Base-by-base conservation (phyloP, 129 eudicot genomes). In the Scalesia atractyloides region DNA sequence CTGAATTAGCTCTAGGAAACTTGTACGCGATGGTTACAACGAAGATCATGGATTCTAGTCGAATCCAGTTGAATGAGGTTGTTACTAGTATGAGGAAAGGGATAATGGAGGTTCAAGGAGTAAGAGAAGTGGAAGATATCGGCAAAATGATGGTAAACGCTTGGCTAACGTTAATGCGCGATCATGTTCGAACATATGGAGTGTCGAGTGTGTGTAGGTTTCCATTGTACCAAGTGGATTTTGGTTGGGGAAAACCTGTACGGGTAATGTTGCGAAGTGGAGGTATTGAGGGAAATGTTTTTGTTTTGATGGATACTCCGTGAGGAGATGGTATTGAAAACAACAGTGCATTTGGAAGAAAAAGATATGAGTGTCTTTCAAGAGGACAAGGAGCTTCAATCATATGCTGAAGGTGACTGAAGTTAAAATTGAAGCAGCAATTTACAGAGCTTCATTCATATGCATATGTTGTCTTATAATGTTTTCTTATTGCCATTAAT, bases 311-410 rank as follows among this genome's bases (percentile, higher is more conserved):
- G 64, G 74, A 69, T 52, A 3, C 64, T 52, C 50, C 63, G 14
- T 5, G 7, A 1, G 63, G 50, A 52, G 74, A 69, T 69, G 74
- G 74, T 69, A 69, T 52, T 52, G 64, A 69, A 69, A 69, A 64
- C 62, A 34, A 69, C 30, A 5, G 74, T 51, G 50, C 18, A 16
- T 0, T 52, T 69, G 50, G 74, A 69, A 51, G 48, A 69, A 30
- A 62, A 33, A 52, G 64, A 69, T 9, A 51, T 52, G 64, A 24
- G 1, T 10, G 10, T 69, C 12, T 69, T 52, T 36, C 16, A 10
- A n/a, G 2, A 33, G 17, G 18, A 69, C 9, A 9, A 69, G 10
- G 7, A 52, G n/a, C 72, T 47, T 67, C 58, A 13, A 44, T 17
- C 20, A 14, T 46, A 66, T 22, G 46, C 8, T 14, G 7, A 62